Conservation (phyloP, 352 stramenopile species). For the Pilasporangium apinafurcum region DNA sequence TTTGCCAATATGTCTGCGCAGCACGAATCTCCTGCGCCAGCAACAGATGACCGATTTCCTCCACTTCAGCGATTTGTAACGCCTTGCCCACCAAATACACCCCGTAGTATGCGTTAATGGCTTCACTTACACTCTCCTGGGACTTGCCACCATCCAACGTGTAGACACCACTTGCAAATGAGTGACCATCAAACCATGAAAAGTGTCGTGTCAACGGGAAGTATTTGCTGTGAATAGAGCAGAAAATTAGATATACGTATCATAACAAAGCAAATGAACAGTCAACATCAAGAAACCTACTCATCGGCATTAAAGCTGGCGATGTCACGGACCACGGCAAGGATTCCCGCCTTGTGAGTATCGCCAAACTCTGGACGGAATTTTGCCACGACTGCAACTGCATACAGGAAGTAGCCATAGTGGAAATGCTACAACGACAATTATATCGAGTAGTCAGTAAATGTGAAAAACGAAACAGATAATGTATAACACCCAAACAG, state of each 20-base stretch:
- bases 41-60: conserved; percentile 88
- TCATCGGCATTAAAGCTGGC: conserved; percentile 53
- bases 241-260: conserved; percentile 2
- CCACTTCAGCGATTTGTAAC: conserved; percentile 54
- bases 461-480: background rate
- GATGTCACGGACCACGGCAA: conserved; percentile 76
- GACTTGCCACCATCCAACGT: conserved; percentile 92
- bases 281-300: conserved; percentile 26
- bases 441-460: conserved; percentile 1
- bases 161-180: conserved; percentile 95
- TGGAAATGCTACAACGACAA: conserved; percentile 89
- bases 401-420: conserved; percentile 92
- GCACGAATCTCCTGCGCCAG: conserved; percentile 92
- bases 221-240: conserved; percentile 38
- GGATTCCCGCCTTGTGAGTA: conserved; percentile 67
- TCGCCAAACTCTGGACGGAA: conserved; percentile 64
- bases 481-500: background rate
- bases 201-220: conserved; percentile 93
- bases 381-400: conserved; percentile 73
- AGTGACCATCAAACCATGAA: conserved; percentile 96
- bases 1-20: conserved; percentile 96
- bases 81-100: conserved; percentile 90
- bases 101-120: conserved; percentile 96
- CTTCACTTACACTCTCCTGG: conserved; percentile 96
- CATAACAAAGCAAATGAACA: background rate